Percentiles rank a stretch among this genome's conserved stretches.
phyloP scores from a whole-genome alignment of 257 asterid species.

The Solanum okadae region DNA sequence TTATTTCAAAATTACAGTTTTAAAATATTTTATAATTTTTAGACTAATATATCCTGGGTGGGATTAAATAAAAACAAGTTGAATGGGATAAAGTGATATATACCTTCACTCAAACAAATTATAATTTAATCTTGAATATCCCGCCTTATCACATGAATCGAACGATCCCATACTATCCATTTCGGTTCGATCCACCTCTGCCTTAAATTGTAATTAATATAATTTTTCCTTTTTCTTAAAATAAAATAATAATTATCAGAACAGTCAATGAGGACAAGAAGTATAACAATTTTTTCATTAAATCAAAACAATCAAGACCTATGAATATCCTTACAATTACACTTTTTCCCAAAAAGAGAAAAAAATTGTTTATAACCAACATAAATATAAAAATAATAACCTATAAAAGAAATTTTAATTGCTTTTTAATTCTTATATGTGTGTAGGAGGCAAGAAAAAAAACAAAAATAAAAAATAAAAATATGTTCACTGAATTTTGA shows the following conservation, averaged over 20 bases:
- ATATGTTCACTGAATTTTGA: slow-evolving; percentile 1
- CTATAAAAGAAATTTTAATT: neutral
- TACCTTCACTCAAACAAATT: neutral
- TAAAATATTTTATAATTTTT: no score
- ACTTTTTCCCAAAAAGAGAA: neutral
- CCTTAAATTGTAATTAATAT: neutral
- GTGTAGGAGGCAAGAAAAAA: neutral
- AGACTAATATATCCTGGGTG: neutral
- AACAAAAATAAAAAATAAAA: neutral
- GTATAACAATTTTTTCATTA: neutral
- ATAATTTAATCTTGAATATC: neutral
- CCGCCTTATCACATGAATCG: neutral
- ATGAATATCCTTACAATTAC: neutral
- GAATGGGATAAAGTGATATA: no score
- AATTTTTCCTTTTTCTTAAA: neutral
- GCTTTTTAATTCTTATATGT: neutral
- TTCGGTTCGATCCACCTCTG: neutral
- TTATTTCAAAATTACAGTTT: no score
- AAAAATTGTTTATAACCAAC: neutral
- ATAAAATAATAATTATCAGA: neutral
- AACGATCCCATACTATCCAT: neutral
- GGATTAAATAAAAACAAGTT: neutral
- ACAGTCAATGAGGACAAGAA: neutral
- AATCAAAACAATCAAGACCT: neutral
- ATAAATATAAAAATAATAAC: neutral